These are phyloP conservation scores for Carex kokanica DNA, from an alignment of 176 grass and related monocot genomes.

Conservation along the genomic window DNA sequence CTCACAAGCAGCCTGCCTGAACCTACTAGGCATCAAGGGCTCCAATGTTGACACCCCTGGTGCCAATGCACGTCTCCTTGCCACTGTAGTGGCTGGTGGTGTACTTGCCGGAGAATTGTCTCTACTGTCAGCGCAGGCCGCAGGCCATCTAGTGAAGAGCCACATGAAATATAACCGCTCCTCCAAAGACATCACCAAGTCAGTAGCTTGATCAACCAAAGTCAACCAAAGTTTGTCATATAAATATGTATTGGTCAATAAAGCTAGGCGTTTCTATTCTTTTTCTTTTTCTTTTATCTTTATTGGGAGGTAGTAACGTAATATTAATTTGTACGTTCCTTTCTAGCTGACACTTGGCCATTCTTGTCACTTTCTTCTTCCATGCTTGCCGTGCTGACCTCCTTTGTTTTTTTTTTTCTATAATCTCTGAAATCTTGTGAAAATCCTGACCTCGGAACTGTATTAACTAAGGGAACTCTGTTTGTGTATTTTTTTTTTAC, in stretches of 20 bases:
- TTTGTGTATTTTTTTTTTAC: not conserved
- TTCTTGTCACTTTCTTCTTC: slow-evolving; percentile 16
- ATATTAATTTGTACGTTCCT: slow-evolving; percentile 13
- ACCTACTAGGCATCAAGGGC: slow-evolving; percentile 83
- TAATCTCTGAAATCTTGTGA: slow-evolving; percentile 19
- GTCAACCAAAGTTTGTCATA: slow-evolving; percentile 7
- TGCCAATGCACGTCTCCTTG: slow-evolving; percentile 75
- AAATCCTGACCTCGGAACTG: slow-evolving; percentile 15
- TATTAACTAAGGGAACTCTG: not conserved
- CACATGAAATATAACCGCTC: slow-evolving; percentile 99
- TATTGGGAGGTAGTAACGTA: slow-evolving; percentile 17
- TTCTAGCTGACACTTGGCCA: slow-evolving; percentile 18
- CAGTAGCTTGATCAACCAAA: slow-evolving; percentile 25
- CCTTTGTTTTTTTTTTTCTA: not conserved
- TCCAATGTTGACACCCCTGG: slow-evolving; percentile 58
- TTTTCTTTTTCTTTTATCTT: not conserved
- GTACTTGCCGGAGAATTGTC: slow-evolving; percentile 94
- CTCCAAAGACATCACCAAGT: slow-evolving; percentile 60
- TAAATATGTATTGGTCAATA: slow-evolving; percentile 26
- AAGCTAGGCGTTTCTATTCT: not conserved
- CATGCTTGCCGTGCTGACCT: slow-evolving; percentile 10
- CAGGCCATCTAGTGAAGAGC: slow-evolving; percentile 85
- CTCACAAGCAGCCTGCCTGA: slow-evolving; percentile 75
- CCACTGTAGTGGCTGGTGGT: slow-evolving; percentile 73
- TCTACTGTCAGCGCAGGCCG: slow-evolving; percentile 73